Conservation (phyloP, 768 basidiomycete species). For the Gloeophyllum trabeum region DNA sequence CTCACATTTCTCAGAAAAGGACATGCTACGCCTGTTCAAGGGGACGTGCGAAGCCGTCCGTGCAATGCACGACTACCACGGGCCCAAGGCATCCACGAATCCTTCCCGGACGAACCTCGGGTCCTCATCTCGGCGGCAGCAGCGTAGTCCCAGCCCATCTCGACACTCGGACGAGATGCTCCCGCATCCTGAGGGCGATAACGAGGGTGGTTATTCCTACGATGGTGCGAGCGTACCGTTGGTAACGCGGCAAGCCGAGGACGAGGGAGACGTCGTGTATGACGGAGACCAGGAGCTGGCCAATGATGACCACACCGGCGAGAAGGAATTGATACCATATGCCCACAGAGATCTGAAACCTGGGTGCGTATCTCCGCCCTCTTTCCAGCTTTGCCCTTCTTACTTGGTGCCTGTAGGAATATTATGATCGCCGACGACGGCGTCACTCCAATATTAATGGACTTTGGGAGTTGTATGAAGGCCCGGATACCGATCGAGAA, state of each 20-base stretch:
- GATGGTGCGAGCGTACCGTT: constrained; percentile 42
- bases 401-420: constrained; percentile 41
- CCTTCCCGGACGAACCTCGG: constrained; percentile 6
- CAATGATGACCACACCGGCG: constrained; percentile 21
- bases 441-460: constrained; percentile 82
- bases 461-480: constrained; percentile 87
- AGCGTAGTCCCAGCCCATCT: background rate
- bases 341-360: constrained; percentile 97
- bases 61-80: constrained; percentile 86
- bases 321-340: constrained; percentile 63
- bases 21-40: constrained; percentile 83
- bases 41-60: constrained; percentile 91
- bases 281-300: constrained; percentile 69
- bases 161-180: constrained; percentile 47
- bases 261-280: constrained; percentile 57
- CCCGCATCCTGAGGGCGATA: constrained; percentile 67
- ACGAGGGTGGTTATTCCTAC: constrained; percentile 67
- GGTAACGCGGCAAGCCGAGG: constrained; percentile 38
- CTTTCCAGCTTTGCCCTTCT: background rate
- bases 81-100: constrained; percentile 24
- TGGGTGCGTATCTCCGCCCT: constrained; percentile 42
- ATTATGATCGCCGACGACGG: constrained; percentile 96
- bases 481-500: constrained; percentile 77
- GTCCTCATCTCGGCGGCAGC: constrained; percentile 29
- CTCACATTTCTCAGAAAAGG: constrained; percentile 75